Evolutionary conservation across 345 rosid species (phyloP).

Genomic region (Viola odorata): DNA sequence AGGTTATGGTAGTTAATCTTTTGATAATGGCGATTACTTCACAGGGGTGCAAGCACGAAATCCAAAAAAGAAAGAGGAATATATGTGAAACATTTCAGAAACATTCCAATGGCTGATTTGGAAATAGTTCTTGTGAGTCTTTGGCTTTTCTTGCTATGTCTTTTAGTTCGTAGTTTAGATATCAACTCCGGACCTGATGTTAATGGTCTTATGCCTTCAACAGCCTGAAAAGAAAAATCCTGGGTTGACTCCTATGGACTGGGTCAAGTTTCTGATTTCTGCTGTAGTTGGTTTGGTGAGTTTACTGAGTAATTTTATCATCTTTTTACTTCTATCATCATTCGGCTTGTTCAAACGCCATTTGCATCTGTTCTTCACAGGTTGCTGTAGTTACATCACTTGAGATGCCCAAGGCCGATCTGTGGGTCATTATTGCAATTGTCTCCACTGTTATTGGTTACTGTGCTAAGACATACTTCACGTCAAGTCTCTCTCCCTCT

Average conservation of each 20-base stretch:
- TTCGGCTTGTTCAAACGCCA: slow-evolving; percentile 5
- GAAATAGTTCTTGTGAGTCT: slow-evolving; percentile 92
- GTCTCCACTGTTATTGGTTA: slow-evolving; percentile 89
- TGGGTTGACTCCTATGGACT: slow-evolving; percentile 94
- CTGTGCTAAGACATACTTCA: slow-evolving; percentile 94
- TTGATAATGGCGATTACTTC: background rate
- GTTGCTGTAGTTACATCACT: slow-evolving; percentile 73
- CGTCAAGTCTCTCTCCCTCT: slow-evolving; percentile 47
- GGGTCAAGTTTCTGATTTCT: slow-evolving; percentile 89
- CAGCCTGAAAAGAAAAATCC: slow-evolving; percentile 99
- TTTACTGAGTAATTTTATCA: slow-evolving; percentile 7
- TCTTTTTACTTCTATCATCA: background rate
- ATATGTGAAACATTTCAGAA: slow-evolving; percentile 88
- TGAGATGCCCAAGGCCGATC: slow-evolving; percentile 74
- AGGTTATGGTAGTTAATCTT: background rate
- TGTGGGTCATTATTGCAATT: slow-evolving; percentile 81
- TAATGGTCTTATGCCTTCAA: slow-evolving; percentile 13
- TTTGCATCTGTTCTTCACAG: slow-evolving; percentile 35
- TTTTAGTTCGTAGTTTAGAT: background rate
- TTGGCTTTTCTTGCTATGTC: background rate
- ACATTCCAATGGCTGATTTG: slow-evolving; percentile 98
- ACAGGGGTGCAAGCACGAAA: slow-evolving; percentile 61
- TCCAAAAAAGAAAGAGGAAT: slow-evolving; percentile 58
- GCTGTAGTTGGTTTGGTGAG: slow-evolving; percentile 95
- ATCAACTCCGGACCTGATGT: slow-evolving; percentile 12